Conservation (phyloP, 345 rosid genomes). For the Eucalyptus urophylla region DNA sequence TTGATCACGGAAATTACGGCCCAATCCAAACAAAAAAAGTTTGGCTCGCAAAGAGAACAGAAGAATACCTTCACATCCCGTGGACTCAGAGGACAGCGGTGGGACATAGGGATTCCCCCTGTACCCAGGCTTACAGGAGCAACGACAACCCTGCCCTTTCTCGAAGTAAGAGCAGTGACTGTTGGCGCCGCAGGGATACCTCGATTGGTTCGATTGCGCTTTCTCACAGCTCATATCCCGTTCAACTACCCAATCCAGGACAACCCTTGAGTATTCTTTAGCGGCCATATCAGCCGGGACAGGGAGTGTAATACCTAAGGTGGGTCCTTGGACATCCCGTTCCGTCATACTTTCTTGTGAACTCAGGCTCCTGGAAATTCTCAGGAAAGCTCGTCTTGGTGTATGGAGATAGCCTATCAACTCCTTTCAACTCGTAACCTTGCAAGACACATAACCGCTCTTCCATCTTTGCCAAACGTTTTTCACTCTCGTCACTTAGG, state of each 20-base stretch:
- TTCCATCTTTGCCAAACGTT: too few species aligned
- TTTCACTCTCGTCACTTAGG: too few species aligned
- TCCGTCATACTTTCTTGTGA: too few species aligned
- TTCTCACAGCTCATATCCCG: accelerated
- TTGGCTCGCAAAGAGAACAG: neutral
- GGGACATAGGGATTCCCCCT: neutral
- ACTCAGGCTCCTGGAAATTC: too few species aligned
- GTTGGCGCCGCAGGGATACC: neutral
- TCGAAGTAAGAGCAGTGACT: accelerated
- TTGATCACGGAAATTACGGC: neutral
- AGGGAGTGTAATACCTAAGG: neutral
- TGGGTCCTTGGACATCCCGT: too few species aligned
- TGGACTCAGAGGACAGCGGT: accelerated
- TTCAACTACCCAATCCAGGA: neutral
- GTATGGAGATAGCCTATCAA: too few species aligned
- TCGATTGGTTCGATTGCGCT: accelerated
- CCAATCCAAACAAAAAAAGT: neutral
- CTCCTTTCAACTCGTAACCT: too few species aligned
- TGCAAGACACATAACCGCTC: too few species aligned
- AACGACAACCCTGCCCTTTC: accelerated
- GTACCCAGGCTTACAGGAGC: neutral
- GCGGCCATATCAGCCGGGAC: neutral
- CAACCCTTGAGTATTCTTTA: accelerated
- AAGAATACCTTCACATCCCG: neutral
- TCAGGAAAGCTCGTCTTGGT: too few species aligned